Percentiles rank a stretch among this genome's conserved stretches.
Evolutionary conservation across 495 filamentous ascomycete genomes (phyloP).

Genomic region (Penicillium mononematosum): DNA sequence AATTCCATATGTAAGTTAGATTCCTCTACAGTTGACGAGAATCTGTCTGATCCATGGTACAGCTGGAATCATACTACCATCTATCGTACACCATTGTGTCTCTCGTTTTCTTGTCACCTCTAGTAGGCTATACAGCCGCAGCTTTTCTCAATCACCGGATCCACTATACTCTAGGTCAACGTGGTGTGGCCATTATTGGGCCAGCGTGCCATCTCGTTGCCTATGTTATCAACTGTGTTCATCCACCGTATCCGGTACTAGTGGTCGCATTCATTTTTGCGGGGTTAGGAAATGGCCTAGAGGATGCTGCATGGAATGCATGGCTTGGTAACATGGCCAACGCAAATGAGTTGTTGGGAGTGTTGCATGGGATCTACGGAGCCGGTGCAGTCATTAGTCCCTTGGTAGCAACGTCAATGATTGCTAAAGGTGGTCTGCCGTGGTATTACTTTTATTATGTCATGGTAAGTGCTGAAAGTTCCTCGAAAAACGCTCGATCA

Average conservation of each 20-base stretch:
- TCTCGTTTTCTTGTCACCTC: constrained; percentile 60
- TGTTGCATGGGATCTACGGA: constrained; percentile 60
- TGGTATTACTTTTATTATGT: constrained; percentile 65
- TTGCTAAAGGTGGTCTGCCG: constrained; percentile 44
- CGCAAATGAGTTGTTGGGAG: constrained; percentile 56
- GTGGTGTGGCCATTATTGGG: constrained; percentile 67
- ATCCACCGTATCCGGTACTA: constrained; percentile 61
- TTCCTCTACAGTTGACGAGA: background rate
- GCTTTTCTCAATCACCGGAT: constrained; percentile 59
- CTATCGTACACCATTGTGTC: constrained; percentile 60
- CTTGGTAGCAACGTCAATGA: constrained; percentile 56
- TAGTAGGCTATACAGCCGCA: constrained; percentile 57
- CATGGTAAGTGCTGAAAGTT: constrained; percentile 43
- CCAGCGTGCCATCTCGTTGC: constrained; percentile 64
- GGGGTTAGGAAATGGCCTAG: constrained; percentile 62
- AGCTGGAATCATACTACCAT: constrained; percentile 61
- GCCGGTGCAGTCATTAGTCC: constrained; percentile 56
- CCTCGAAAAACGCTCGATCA: background rate
- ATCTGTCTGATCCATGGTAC: constrained; percentile 2
- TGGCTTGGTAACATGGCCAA: constrained; percentile 65
- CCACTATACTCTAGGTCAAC: constrained; percentile 63
- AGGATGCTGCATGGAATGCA: constrained; percentile 64
- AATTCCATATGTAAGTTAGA: constrained; percentile 51
- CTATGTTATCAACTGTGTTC: constrained; percentile 57
- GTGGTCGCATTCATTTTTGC: constrained; percentile 58